Evolutionary conservation across 495 filamentous ascomycete genomes (phyloP), one percentile per base, ranked within the genome.

Genomic region (Lasiosphaeriaceae sp.): DNA sequence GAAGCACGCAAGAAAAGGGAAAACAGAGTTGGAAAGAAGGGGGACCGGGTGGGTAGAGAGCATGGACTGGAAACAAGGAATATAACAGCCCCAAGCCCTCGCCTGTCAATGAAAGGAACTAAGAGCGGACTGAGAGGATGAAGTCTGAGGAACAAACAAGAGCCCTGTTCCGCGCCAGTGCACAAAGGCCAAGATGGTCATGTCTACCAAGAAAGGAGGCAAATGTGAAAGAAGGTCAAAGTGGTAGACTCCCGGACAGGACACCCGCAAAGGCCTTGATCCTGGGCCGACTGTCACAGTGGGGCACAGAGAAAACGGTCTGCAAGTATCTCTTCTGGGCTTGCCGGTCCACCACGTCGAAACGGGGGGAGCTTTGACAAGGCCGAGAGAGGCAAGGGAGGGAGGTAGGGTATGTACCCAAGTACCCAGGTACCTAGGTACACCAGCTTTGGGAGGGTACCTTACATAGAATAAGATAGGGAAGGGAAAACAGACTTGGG

Each of bases 261-360:
- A 52, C 53, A 58, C 54, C 54, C 58, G 43, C 62, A 60, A 55
- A 48, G 60, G 54, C 67, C 59, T 62, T 57, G 67, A 52, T 60
- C 62, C 62, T 56, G 60, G 61, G 58, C 51, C 51, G 59, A 49
- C 60, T 62, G 59, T 62, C 60, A 60, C 57, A 55, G 65, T 67
- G 67, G 67, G 67, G 60, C 62, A 50, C 47, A 51, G 20, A 43
- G 44, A 59, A 63, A 49, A 47, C 31, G 39, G 47, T 39, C 23
- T 56, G 21, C 41, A 58, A 34, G 50, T 41, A 54, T 41, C 57
- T 60, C 45, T 47, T 47, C 48, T 31, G 43, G 23, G 29, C 45
- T 16, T 21, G 2, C 35, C 24, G 56, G 37, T 23, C 57, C 57
- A 55, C 57, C 31, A 14, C 23, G 56, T 31, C 57, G 46, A 59